phyloP scores from a whole-genome alignment of 805 yeast genomes.

The Candida stauntonica region DNA sequence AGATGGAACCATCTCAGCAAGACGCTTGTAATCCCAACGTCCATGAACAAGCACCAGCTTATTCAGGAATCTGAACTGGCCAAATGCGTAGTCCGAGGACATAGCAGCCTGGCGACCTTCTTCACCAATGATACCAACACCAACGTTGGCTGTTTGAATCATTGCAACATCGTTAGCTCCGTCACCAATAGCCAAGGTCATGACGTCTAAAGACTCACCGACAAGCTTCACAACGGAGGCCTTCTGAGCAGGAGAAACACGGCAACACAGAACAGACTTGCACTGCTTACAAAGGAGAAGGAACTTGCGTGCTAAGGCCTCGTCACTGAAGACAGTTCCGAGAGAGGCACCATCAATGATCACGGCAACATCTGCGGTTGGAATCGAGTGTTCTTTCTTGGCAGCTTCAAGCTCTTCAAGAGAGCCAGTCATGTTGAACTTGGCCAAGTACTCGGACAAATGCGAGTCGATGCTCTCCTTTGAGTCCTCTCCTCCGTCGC shows the following conservation, averaged over 20 bases:
- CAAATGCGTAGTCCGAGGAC: slow-evolving; percentile 85
- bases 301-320: slow-evolving; percentile 48
- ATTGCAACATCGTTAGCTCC: slow-evolving; percentile 89
- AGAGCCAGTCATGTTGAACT: slow-evolving; percentile 57
- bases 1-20: slow-evolving; percentile 79
- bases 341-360: slow-evolving; percentile 81
- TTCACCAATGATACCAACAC: slow-evolving; percentile 89
- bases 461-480: slow-evolving; percentile 6
- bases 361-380: slow-evolving; percentile 62
- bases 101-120: slow-evolving; percentile 88
- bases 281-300: slow-evolving; percentile 73
- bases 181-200: slow-evolving; percentile 86
- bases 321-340: slow-evolving; percentile 45
- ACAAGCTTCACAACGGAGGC: slow-evolving; percentile 80
- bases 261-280: slow-evolving; percentile 76
- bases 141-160: slow-evolving; percentile 86
- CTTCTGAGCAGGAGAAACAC: slow-evolving; percentile 86
- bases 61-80: slow-evolving; percentile 71
- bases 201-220: slow-evolving; percentile 68
- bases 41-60: slow-evolving; percentile 74
- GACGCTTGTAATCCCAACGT: slow-evolving; percentile 79
- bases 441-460: slow-evolving; percentile 39
- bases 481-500: slow-evolving; percentile 35
- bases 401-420: slow-evolving; percentile 52
- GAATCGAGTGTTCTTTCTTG: slow-evolving; percentile 58